Percentiles rank a stretch among this genome's conserved stretches.
Evolutionary conservation across 2,329 filamentous ascomycete genomes (phyloP).

Genomic region (Calonectria honghensis): DNA sequence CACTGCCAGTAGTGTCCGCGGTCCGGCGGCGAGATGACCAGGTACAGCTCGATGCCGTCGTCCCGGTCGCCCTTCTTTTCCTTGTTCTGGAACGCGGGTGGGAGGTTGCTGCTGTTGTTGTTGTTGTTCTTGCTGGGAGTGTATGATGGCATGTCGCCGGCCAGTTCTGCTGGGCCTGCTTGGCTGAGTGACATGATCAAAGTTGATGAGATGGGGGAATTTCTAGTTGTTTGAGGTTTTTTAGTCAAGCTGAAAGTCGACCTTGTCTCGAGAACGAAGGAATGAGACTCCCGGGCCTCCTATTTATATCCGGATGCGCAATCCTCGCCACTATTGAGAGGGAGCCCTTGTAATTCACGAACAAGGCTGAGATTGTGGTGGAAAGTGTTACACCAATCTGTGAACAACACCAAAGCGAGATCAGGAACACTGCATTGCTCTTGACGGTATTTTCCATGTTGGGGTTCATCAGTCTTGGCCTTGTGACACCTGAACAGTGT

Average conservation of each 20-base stretch:
- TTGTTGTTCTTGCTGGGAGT: neutral
- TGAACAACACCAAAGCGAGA: neutral
- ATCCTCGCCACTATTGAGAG: neutral
- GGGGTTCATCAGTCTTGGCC: neutral
- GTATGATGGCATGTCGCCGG: neutral
- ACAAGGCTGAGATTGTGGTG: neutral
- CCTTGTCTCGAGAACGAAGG: neutral
- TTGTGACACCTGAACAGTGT: neutral
- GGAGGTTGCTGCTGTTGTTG: too few relatives aligned
- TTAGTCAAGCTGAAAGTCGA: neutral
- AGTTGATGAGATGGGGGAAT: neutral
- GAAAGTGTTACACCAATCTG: neutral
- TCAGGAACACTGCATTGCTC: neutral
- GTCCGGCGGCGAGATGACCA: neutral
- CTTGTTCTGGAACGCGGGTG: neutral
- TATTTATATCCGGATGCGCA: neutral
- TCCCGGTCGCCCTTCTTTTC: neutral
- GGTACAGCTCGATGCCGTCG: slow-evolving; percentile 9
- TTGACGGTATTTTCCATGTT: neutral
- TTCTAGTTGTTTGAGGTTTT: neutral
- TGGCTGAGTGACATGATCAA: neutral
- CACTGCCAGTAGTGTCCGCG: slow-evolving; percentile 7
- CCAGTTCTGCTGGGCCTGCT: neutral
- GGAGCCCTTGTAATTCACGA: neutral
- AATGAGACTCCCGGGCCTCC: neutral